Evolutionary conservation across 106 monocot genomes (phyloP), one percentile per base, ranked within the genome.

Genomic region (Allium fistulosum): DNA sequence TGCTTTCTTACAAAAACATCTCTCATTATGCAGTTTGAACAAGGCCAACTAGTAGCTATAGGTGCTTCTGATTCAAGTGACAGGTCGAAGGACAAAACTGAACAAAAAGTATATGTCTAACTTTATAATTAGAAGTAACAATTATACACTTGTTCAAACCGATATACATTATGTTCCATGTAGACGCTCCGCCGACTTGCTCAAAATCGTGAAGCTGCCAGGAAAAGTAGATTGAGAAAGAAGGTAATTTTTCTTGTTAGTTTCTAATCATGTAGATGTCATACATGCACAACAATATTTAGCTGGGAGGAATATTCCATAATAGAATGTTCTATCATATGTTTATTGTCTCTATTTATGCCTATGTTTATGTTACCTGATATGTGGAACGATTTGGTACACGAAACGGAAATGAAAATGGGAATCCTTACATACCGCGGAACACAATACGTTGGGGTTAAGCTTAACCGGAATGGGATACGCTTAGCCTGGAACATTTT

Each of bases 161-260:
- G 37, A 37, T 37, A 37, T 37, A 2, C 37, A 37, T 37, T 37
- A 37, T 37, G 37, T 37, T 37, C 17, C 66, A 10, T 52, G 48
- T 16, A 75, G 55, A 73, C 18, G 14, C 91, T 88, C 61, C 88
- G 91, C 12, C 88, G 95, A 51, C 88, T 96, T 69, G 95, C 95
- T 72, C 95, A 96, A 72, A 96, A 96, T 77, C 95, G 88, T 74
- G 95, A 96, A 83, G 95, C 95, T 63, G 95, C 95, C 26, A 91
- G 95, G 78, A 96, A 96, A 83, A 96, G 91, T 52, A 76, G 91
- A 46, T 76, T 96, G 67, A 85, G 95, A 49, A 93, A 93, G 73
- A 93, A 93, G 85, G 92, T 93, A 68, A 56, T 7, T 56, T 13
- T 67, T 69, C 47, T 22, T 48, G 45, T 65, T 63, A 22, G 0